Conservation (phyloP, 2,329 filamentous ascomycete species). For the Phoma sp. region DNA sequence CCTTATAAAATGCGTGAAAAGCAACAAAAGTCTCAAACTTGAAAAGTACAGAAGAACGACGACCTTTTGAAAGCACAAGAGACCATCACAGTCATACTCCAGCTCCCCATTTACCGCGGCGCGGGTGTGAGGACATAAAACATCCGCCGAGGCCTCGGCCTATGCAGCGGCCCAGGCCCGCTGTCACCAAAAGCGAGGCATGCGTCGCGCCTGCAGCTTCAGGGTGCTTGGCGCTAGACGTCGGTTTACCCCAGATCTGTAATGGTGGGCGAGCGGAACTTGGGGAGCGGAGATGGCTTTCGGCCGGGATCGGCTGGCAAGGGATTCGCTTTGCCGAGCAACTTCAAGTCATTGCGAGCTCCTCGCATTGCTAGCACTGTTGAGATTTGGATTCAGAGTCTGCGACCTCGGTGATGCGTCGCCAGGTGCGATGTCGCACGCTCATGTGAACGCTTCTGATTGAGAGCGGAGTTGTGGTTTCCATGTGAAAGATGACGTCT, state of each 20-base stretch:
- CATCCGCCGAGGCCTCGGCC: conserved; percentile 44
- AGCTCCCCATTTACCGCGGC: conserved; percentile 37
- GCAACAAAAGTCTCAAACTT: conserved; percentile 1
- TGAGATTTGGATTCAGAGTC: neutral
- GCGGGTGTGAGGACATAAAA: conserved; percentile 43
- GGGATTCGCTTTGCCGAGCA: conserved; percentile 15
- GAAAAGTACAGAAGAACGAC: conserved; percentile 12
- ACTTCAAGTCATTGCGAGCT: neutral
- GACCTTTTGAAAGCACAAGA: conserved; percentile 17
- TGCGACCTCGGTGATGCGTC: conserved; percentile 17
- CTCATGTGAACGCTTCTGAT: conserved; percentile 9
- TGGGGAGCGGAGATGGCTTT: conserved; percentile 29
- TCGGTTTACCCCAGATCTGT: conserved; percentile 40
- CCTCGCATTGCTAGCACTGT: neutral
- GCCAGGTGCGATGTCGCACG: neutral
- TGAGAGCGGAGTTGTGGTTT: neutral
- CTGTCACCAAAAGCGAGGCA: conserved; percentile 24
- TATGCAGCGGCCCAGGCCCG: conserved; percentile 15
- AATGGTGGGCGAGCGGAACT: conserved; percentile 46
- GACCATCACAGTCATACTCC: conserved; percentile 36
- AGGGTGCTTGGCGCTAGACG: conserved; percentile 28
- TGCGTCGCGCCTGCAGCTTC: conserved; percentile 24
- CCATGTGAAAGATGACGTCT: conserved; percentile 47
- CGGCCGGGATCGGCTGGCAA: conserved; percentile 40
- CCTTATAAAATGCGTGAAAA: conserved; percentile 11